Base-by-base conservation (phyloP, 1,284 basidiomycete species). In the Ceratobasidium sp. region DNA sequence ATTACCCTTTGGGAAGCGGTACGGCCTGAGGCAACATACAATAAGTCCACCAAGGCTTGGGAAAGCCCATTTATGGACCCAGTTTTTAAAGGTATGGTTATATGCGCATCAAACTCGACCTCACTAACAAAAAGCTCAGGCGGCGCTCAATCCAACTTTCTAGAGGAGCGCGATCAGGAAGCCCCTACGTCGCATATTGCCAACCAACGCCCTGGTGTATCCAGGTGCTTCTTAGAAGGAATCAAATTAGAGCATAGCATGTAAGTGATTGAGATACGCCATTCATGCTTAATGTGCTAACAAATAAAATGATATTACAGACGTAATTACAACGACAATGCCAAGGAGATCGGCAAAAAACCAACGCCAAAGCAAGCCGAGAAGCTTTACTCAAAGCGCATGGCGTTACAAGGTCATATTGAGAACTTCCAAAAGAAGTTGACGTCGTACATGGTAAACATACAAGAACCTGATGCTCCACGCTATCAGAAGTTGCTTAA, bases 241-340 rank as follows among this genome's bases (percentile, higher is more conserved):
- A 66, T 66, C 26, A 44, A 66, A 26, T 44, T 66, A 17, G 64
- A 66, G 46, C 64, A 66, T 46, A 46, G 23, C 42, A 66, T 66
- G 64, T 66, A 10, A 66, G 64, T n/a, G 23, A 66, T 50, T 33
- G 44, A 42, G 33, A 12, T 40, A 40, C 17, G 17, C n/a, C n/a
- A n/a, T n/a, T n/a, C n/a, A n/a, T n/a, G n/a, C n/a, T n/a, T n/a
- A n/a, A n/a, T n/a, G n/a, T n/a, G n/a, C n/a, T n/a, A n/a, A n/a
- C n/a, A n/a, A n/a, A 65, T 46, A 13, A 33, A 7, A n/a, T 61
- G 3, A n/a, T 28, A 9, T 42, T n/a, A n/a, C n/a, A 65, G 62
- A 26, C 40, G 42, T 26, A 66, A 66, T 2, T 46, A 26, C 20
- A 17, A 66, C 6, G 42, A 66, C 15, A 20, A 66, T 3, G 64